phyloP scores from a whole-genome alignment of 208 protist genomes.

The Phytomonas francai region DNA sequence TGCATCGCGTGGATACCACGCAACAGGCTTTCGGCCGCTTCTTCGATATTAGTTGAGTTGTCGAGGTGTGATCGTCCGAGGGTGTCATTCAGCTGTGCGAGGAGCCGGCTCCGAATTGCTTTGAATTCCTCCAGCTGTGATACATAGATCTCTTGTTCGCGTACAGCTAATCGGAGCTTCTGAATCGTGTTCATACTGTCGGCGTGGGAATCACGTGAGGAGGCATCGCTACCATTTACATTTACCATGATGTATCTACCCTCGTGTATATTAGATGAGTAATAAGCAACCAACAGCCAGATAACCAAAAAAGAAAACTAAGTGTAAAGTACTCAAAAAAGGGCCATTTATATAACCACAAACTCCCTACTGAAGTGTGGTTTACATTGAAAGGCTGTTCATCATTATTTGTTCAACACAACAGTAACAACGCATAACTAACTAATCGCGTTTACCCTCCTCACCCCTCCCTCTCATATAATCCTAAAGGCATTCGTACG shows the following conservation, averaged over 20 bases:
- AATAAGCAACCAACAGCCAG: not conserved
- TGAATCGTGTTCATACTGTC: constrained; percentile 1
- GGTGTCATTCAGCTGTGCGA: not conserved
- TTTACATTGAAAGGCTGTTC: not conserved
- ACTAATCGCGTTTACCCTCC: not conserved
- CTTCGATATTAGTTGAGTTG: not conserved
- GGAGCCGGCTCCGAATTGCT: constrained; percentile 9
- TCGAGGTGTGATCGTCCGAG: not conserved
- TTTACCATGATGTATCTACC: not conserved
- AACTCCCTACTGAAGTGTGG: not conserved
- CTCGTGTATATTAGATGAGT: not conserved
- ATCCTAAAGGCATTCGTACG: not conserved
- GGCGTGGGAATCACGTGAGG: not conserved
- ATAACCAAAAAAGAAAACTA: not conserved
- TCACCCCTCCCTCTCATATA: not conserved
- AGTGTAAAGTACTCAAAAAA: not conserved
- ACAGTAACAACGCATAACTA: not conserved
- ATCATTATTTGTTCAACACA: not conserved
- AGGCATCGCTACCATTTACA: not conserved
- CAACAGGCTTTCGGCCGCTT: not conserved
- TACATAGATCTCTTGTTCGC: constrained; percentile 21
- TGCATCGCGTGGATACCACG: not conserved
- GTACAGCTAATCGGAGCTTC: constrained; percentile 17
- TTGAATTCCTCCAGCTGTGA: constrained; percentile 18
- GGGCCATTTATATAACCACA: not conserved